Evolutionary conservation across 2,329 filamentous ascomycete species (phyloP).

Genomic region (Lachnellula suecica): DNA sequence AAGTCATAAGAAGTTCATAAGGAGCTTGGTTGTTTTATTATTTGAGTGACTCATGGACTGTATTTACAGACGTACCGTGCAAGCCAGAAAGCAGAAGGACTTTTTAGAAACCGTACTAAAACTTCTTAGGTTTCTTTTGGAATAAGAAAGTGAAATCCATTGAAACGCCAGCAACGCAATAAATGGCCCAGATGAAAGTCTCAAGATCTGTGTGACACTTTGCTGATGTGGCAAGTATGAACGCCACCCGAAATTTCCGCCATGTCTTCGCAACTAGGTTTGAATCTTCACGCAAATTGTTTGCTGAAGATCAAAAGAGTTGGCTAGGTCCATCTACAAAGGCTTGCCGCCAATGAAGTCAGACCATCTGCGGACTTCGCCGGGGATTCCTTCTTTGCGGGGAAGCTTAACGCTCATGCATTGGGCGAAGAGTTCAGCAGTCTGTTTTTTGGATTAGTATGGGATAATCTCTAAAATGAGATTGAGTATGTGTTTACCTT

Average conservation of each 20-base stretch:
- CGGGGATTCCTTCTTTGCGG: constrained; percentile 80
- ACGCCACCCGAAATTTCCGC: no score
- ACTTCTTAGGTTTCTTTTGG: background rate
- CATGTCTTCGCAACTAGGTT: no score
- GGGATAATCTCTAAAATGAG: background rate
- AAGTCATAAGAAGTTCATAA: no score
- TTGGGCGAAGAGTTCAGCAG: constrained; percentile 90
- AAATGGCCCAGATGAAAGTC: no score
- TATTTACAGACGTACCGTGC: background rate
- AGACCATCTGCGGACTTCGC: constrained; percentile 91
- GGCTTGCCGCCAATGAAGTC: constrained; percentile 90
- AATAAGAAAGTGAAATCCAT: background rate
- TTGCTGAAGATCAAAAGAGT: no score
- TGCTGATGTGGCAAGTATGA: no score
- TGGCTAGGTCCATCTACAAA: constrained; percentile 47
- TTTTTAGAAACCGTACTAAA: constrained; percentile 7
- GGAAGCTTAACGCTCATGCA: constrained; percentile 98
- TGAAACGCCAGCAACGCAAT: constrained; percentile 1
- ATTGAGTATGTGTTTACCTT: constrained; percentile 62
- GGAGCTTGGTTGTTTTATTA: background rate
- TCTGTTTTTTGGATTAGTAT: constrained; percentile 54
- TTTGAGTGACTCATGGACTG: background rate
- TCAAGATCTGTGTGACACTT: no score
- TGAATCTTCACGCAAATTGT: no score
- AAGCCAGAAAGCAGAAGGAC: background rate